phyloP scores from a whole-genome alignment of 495 filamentous ascomycete genomes.

The Rhypophila decipiens region DNA sequence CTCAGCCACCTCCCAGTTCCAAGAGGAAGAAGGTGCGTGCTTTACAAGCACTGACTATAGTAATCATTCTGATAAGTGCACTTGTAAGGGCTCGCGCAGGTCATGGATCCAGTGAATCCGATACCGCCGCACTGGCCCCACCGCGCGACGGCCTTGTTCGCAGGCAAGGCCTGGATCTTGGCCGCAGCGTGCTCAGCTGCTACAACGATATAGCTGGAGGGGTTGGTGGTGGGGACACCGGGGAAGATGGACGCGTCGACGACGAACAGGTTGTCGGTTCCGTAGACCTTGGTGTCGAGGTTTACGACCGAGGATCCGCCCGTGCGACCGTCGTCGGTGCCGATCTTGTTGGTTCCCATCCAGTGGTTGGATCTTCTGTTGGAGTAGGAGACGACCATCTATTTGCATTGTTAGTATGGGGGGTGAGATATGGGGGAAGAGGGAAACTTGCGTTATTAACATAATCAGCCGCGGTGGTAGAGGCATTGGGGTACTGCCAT shows the following conservation, averaged over 20 bases:
- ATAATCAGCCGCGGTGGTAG: slow-evolving; percentile 46
- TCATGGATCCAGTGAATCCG: slow-evolving; percentile 17
- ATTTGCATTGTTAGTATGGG: neutral
- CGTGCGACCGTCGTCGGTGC: slow-evolving; percentile 57
- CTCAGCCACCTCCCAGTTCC: too few species aligned
- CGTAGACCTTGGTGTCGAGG: slow-evolving; percentile 61
- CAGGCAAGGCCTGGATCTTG: slow-evolving; percentile 42
- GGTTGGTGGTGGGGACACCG: slow-evolving; percentile 54
- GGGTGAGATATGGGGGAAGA: neutral
- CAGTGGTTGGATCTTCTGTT: slow-evolving; percentile 65
- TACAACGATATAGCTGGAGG: slow-evolving; percentile 52
- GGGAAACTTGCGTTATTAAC: slow-evolving; percentile 32
- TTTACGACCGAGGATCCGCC: slow-evolving; percentile 67
- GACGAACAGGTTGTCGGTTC: slow-evolving; percentile 63
- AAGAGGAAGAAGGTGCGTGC: too few species aligned
- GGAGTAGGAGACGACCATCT: slow-evolving; percentile 44
- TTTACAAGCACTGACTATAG: slow-evolving; percentile 24
- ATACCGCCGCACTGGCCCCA: slow-evolving; percentile 41
- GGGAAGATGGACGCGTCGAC: slow-evolving; percentile 61
- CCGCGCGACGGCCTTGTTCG: slow-evolving; percentile 6
- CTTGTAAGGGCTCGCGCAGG: slow-evolving; percentile 15
- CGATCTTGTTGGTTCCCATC: slow-evolving; percentile 58
- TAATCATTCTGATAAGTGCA: slow-evolving; percentile 19
- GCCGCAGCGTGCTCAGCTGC: slow-evolving; percentile 48
- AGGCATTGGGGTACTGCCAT: slow-evolving; percentile 45